Conservation (phyloP, 2,329 filamentous ascomycete genomes). For the Alternaria ventricosa region DNA sequence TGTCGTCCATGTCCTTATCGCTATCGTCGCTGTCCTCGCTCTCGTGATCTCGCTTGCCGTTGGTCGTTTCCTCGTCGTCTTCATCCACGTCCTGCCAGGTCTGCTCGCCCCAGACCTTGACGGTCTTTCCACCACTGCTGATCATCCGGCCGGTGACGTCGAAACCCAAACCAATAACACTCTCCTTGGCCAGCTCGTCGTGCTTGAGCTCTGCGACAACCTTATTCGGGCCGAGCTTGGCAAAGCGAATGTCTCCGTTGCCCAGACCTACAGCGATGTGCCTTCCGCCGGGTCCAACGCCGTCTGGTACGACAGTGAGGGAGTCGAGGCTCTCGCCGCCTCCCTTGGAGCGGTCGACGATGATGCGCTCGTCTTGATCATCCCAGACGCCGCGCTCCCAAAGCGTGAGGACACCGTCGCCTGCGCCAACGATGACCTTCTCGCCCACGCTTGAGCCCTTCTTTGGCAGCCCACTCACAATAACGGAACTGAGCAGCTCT, state of each 20-base stretch:
- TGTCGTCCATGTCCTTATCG: constrained; percentile 45
- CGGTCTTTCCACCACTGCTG: constrained; percentile 80
- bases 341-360: constrained; percentile 67
- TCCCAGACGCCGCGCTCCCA: constrained; percentile 97
- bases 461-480: constrained; percentile 77
- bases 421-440: constrained; percentile 78
- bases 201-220: constrained; percentile 73
- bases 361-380: constrained; percentile 88
- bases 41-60: constrained; percentile 50
- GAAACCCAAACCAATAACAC: constrained; percentile 80
- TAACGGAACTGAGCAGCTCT: constrained; percentile 81
- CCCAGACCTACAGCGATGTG: constrained; percentile 81
- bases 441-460: constrained; percentile 73
- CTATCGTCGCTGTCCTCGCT: constrained; percentile 46
- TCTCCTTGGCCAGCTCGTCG: constrained; percentile 76
- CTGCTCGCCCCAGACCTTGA: constrained; percentile 90
- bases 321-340: constrained; percentile 82
- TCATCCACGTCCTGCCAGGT: constrained; percentile 58
- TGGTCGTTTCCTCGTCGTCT: constrained; percentile 56
- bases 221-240: constrained; percentile 76
- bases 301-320: constrained; percentile 74
- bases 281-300: constrained; percentile 70
- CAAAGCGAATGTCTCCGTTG: constrained; percentile 79
- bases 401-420: constrained; percentile 81
- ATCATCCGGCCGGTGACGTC: constrained; percentile 88